Evolutionary conservation across 192 early-diverging fungal genomes (phyloP).

Genomic region (Coemansia sp.): DNA sequence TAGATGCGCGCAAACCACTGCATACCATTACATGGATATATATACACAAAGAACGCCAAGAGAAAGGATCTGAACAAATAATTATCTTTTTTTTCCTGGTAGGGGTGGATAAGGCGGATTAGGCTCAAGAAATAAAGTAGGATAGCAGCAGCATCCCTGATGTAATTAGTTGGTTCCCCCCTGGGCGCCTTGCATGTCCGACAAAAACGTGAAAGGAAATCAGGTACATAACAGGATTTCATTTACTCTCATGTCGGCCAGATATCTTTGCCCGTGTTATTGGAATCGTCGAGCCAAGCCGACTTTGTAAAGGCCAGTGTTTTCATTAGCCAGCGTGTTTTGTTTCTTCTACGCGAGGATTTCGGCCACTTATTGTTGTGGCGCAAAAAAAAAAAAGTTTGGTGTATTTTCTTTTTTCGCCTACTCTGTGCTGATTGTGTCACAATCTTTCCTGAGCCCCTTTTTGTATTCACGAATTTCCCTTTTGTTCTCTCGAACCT

Average conservation of each 20-base stretch:
- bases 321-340: not conserved
- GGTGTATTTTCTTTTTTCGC: not conserved
- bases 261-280: not conserved
- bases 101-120: not conserved
- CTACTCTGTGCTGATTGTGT: not conserved
- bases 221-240: not conserved
- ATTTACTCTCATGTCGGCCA: not conserved
- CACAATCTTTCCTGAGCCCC: not conserved
- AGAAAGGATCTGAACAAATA: not conserved
- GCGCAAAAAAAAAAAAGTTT: not conserved
- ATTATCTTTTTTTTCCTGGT: not conserved
- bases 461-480: not conserved
- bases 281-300: not conserved
- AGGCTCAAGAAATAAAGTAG: not conserved
- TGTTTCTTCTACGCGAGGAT: not conserved
- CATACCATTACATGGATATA: not conserved
- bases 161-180: not conserved
- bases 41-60: not conserved
- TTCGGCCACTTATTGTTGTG: not conserved
- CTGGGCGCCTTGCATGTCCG: not conserved
- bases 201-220: conserved; percentile 1
- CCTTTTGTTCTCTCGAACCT: not conserved
- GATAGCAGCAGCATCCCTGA: not conserved
- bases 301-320: not conserved
- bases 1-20: not conserved